A percentile compares a stretch with the other conserved stretches of the same genome.
Conservation (phyloP, 2,329 filamentous ascomycete species). For the Elsinoe fawcettii region DNA sequence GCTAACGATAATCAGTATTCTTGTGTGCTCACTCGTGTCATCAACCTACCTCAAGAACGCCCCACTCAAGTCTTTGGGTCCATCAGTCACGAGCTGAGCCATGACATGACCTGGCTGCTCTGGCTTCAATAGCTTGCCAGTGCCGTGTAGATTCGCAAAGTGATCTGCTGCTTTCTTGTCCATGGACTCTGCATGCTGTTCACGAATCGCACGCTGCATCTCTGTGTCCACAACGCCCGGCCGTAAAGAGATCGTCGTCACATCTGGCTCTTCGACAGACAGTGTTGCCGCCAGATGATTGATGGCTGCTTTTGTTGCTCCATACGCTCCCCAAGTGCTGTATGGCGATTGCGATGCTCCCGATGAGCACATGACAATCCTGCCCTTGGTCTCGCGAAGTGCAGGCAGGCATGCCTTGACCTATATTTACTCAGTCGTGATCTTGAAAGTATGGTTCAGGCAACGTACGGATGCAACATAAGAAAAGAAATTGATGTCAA, state of each 20-base stretch:
- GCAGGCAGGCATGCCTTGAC: conserved; percentile 62
- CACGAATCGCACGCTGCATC: conserved; percentile 79
- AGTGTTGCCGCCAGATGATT: conserved; percentile 72
- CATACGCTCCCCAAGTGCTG: conserved; percentile 70
- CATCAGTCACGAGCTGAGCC: conserved; percentile 63
- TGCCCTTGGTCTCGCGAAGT: conserved; percentile 60
- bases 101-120: conserved; percentile 83
- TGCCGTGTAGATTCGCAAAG: conserved; percentile 63
- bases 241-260: conserved; percentile 63
- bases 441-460: conserved; percentile 4
- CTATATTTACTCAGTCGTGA: conserved; percentile 35
- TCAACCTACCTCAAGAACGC: conserved; percentile 57
- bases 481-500: conserved; percentile 83
- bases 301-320: conserved; percentile 72
- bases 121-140: conserved; percentile 66
- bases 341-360: conserved; percentile 64
- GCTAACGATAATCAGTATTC: conserved; percentile 27
- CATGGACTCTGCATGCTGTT: conserved; percentile 58
- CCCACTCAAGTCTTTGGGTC: conserved; percentile 61
- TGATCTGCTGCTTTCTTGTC: conserved; percentile 49
- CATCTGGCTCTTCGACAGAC: conserved; percentile 65
- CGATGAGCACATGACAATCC: conserved; percentile 70
- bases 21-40: not conserved
- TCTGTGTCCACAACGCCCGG: conserved; percentile 81
- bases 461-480: conserved; percentile 46